phyloP scores from a whole-genome alignment of 257 asterid genomes.

The Echites panduratus region DNA sequence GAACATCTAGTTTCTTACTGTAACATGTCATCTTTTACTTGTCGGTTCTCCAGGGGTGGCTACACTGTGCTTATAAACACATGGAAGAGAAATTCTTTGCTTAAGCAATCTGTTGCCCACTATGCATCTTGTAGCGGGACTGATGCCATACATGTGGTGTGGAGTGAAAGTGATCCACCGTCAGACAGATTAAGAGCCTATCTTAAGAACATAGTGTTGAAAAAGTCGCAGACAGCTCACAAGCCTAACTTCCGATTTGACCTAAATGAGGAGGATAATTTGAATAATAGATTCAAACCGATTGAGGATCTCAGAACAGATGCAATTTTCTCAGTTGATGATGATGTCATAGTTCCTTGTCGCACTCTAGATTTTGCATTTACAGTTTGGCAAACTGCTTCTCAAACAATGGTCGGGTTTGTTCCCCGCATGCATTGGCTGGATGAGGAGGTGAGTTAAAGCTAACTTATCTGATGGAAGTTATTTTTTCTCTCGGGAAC shows the following conservation, averaged over 20 bases:
- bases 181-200: constrained; percentile 31
- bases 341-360: constrained; percentile 56
- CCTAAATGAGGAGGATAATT: constrained; percentile 46
- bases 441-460: constrained; percentile 36
- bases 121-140: constrained; percentile 59
- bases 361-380: constrained; percentile 53
- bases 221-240: constrained; percentile 38
- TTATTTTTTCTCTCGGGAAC: not conserved
- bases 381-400: constrained; percentile 58
- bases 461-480: not conserved
- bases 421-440: constrained; percentile 68
- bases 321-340: constrained; percentile 65
- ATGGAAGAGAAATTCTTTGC: constrained; percentile 53
- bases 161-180: constrained; percentile 56
- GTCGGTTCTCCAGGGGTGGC: constrained; percentile 41
- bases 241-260: constrained; percentile 53
- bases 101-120: constrained; percentile 62
- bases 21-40: not conserved
- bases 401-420: constrained; percentile 60
- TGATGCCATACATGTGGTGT: constrained; percentile 50
- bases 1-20: not conserved
- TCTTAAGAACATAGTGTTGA: constrained; percentile 34
- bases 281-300: constrained; percentile 58
- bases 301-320: constrained; percentile 49
- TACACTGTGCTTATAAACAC: constrained; percentile 62